Base-by-base conservation (phyloP, 2,329 filamentous ascomycete genomes). In the Chaetomiaceae sp. region DNA sequence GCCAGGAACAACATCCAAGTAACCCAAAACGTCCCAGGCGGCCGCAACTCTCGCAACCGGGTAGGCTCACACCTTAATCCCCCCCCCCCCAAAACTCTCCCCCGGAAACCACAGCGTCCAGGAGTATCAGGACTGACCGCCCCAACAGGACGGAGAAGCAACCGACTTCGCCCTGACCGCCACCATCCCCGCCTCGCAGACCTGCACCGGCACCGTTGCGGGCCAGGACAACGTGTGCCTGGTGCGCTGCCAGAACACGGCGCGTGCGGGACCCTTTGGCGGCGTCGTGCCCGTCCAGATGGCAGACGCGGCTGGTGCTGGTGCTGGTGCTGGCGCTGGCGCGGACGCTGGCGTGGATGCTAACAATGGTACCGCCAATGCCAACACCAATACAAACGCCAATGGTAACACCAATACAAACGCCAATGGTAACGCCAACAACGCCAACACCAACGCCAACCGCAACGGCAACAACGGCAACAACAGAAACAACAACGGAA, bases 201-300 rank as follows among this genome's bases (percentile, higher is more conserved):
- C 69, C 41, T 86, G 82, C 69, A 82, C 78, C 13, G 82, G 82
- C 42, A 79, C 73, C 30, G 77, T 81, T 5, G 81, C 79, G 11
- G 82, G 80, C 34, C 73, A 81, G 68, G 65, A 71, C 32, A 80
- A 80, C 60, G 74, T 84, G 60, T 85, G 82, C 70, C 76, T 85
- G 60, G 80, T 86, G 45, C 75, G 80, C 23, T 84, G 81, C 70
- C 69, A 81, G 71, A 85, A 85, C 67, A 73, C 71, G 1, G 81
- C 81, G 30, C 69, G 74, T 49, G 80, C 80, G 33, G 81, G 82
- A 13, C 82, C 82, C 27, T 85, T 85, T 62, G 82, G 82, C 49
- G 70, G 70, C 33, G 65, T 71, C 37, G 62, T 72, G 8, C 68
- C 69, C 9, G 61, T 70, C 33, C 67, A 71, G 58, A 60, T 66